phyloP scores from a whole-genome alignment of 306 rosid genomes.

The Vigna radiata region DNA sequence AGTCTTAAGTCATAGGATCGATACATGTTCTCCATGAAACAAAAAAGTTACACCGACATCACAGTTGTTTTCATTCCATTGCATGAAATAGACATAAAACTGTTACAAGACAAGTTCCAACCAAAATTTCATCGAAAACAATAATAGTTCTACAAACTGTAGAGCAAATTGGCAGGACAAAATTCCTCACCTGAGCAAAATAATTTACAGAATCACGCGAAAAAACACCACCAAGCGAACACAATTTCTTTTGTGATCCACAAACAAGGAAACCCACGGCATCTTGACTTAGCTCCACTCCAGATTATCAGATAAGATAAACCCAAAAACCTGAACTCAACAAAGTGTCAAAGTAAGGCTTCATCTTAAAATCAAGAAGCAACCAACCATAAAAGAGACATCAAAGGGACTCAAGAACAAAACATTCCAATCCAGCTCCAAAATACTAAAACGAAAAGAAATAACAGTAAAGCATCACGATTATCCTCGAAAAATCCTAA shows the following conservation, averaged over 20 bases:
- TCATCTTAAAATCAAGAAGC: conserved; percentile 8
- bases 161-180: conserved; percentile 10
- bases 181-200: conserved; percentile 60
- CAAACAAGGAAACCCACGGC: conserved; percentile 86
- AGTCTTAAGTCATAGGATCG: not conserved
- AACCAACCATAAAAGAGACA: not conserved
- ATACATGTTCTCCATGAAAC: conserved; percentile 1
- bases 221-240: conserved; percentile 95
- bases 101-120: not conserved
- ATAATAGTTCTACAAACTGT: not conserved
- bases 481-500: conserved; percentile 8
- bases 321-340: conserved; percentile 49
- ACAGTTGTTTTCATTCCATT: conserved; percentile 7
- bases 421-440: conserved; percentile 17
- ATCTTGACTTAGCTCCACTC: conserved; percentile 66
- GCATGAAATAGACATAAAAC: conserved; percentile 6
- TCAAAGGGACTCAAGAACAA: not conserved
- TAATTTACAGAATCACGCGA: conserved; percentile 87
- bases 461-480: not conserved
- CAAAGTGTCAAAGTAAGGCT: conserved; percentile 34
- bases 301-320: conserved; percentile 43
- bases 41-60: conserved; percentile 2
- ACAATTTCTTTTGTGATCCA: conserved; percentile 68
- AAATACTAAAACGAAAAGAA: not conserved
- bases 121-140: conserved; percentile 16